These are phyloP conservation scores for Cylindrodendrum hubeiense DNA, from an alignment of 2,329 filamentous ascomycete genomes.

Conservation along the genomic window DNA sequence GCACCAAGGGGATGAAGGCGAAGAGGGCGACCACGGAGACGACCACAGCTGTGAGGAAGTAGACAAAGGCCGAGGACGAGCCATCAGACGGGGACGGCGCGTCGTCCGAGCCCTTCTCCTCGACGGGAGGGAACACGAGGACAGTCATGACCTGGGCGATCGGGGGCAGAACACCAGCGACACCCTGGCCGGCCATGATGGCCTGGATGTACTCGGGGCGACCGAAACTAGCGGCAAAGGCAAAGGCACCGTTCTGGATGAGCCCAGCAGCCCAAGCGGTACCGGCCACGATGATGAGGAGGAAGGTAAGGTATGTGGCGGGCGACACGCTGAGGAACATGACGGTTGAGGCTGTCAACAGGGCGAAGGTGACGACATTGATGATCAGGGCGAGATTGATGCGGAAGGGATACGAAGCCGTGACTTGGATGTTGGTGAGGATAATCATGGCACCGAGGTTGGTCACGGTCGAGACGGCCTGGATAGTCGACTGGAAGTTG, in stretches of 20 bases:
- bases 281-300: conserved; percentile 84
- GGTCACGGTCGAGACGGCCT: conserved; percentile 86
- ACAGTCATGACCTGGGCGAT: conserved; percentile 89
- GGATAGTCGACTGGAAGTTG: conserved; percentile 91
- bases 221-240: conserved; percentile 88
- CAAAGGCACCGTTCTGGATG: conserved; percentile 94
- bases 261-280: conserved; percentile 85
- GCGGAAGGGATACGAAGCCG: conserved; percentile 88
- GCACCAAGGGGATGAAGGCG: conserved; percentile 80
- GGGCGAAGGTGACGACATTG: conserved; percentile 80
- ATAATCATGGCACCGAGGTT: conserved; percentile 83
- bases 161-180: conserved; percentile 91
- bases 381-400: conserved; percentile 83
- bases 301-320: conserved; percentile 80
- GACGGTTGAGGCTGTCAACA: conserved; percentile 85
- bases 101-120: conserved; percentile 41
- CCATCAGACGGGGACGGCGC: conserved; percentile 41
- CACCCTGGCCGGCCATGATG: conserved; percentile 93
- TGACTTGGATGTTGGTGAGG: conserved; percentile 83
- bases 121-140: conserved; percentile 63
- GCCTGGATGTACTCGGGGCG: conserved; percentile 92
- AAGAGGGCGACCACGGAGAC: conserved; percentile 79
- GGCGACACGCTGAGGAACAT: conserved; percentile 73
- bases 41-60: conserved; percentile 88
- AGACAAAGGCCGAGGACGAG: conserved; percentile 80